These are phyloP conservation scores for Prinsepia uniflora DNA, from an alignment of 306 rosid genomes.

Conservation along the genomic window DNA sequence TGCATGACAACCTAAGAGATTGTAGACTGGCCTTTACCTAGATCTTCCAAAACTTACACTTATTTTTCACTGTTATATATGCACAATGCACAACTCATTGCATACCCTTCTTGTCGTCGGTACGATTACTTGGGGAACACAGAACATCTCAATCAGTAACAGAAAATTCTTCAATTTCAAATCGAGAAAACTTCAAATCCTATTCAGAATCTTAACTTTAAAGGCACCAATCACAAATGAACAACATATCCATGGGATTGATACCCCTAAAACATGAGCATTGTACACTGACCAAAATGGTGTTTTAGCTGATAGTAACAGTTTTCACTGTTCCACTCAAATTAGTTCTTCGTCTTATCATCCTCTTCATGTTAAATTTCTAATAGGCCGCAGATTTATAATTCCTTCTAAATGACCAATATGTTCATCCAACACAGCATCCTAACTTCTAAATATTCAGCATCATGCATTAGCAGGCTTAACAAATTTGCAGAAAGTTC, in stretches of 20 bases:
- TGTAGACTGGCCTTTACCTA: neutral
- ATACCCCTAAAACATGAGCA: no score
- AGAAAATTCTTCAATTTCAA: neutral
- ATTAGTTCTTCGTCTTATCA: neutral
- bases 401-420: neutral
- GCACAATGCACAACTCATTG: neutral
- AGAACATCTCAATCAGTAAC: neutral
- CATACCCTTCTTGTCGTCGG: neutral
- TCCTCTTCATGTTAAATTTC: neutral
- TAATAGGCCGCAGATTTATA: neutral
- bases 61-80: neutral
- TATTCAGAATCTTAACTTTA: neutral
- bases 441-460: slow-evolving; percentile 3
- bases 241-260: neutral
- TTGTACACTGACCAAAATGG: no score
- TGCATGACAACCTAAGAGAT: neutral
- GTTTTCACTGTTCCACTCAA: neutral
- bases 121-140: neutral
- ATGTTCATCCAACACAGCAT: neutral
- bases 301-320: no score
- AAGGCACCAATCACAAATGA: neutral
- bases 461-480: neutral
- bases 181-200: neutral
- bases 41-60: neutral
- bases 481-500: neutral